Evolutionary conservation across 768 basidiomycete genomes (phyloP).

Genomic region (Heimioporus sp.): DNA sequence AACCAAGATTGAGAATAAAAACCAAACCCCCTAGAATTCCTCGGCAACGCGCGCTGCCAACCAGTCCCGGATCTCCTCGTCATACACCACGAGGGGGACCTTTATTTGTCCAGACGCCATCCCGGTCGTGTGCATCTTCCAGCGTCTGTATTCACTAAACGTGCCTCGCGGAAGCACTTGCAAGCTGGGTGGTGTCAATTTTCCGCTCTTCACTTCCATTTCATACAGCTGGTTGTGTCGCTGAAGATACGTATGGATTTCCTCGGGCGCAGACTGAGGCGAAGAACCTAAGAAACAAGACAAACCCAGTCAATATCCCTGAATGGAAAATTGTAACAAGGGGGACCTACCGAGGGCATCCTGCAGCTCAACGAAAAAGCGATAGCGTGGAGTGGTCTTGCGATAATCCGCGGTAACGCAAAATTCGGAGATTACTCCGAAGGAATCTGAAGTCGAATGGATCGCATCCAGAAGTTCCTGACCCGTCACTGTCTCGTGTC

Average conservation of each 20-base stretch:
- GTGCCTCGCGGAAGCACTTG: slow-evolving; percentile 18
- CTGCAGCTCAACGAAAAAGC: slow-evolving; percentile 19
- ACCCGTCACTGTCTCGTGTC: slow-evolving; percentile 22
- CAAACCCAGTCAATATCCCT: background rate
- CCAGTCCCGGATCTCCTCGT: slow-evolving; percentile 14
- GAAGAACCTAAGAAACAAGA: background rate
- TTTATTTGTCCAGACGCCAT: slow-evolving; percentile 20
- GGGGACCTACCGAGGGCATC: slow-evolving; percentile 7
- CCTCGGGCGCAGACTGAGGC: background rate
- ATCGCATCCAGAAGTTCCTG: slow-evolving; percentile 19
- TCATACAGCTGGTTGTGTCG: slow-evolving; percentile 12
- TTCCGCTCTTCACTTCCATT: slow-evolving; percentile 6
- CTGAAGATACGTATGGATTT: slow-evolving; percentile 8
- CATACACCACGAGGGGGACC: slow-evolving; percentile 15
- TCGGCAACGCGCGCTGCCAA: slow-evolving; percentile 11
- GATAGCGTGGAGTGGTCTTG: slow-evolving; percentile 12
- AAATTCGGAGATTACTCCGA: slow-evolving; percentile 22
- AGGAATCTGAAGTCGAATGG: slow-evolving; percentile 6
- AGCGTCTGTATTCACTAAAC: slow-evolving; percentile 19
- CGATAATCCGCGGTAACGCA: slow-evolving; percentile 20
- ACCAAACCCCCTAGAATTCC: slow-evolving; percentile 7
- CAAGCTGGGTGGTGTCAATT: slow-evolving; percentile 10
- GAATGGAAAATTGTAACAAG: too few species aligned
- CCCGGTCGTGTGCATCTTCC: slow-evolving; percentile 16
- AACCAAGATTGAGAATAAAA: too few species aligned